Base-by-base conservation (phyloP, 1,284 basidiomycete species). In the Ceratobasidium sp. region DNA sequence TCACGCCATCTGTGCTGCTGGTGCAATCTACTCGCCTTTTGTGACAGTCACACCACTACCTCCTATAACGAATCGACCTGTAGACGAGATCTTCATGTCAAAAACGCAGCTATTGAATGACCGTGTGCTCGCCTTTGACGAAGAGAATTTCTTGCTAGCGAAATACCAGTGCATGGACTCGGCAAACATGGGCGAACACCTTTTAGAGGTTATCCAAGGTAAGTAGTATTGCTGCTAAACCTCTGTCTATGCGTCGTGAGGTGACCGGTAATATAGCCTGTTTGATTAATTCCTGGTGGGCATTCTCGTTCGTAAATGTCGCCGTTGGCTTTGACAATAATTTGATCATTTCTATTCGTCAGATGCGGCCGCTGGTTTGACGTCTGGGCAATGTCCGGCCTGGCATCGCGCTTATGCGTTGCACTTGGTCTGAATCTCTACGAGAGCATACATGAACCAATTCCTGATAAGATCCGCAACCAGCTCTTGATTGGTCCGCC, bases 331-430 rank as follows among this genome's bases (percentile, higher is more conserved):
- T 4, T 46, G 15, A 50, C n/a, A 48, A 52, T 17, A 7, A n/a
- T 52, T 28, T 42, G 20, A 44, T 33, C 15, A 23, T 28, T 23
- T 52, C 3, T 33, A 15, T 44, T 50, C 33, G 7, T 12, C 40
- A 74, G 71, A 28, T 62, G 46, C 46, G 71, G 57, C 10, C 71
- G 71, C 4, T 74, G 71, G 71, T 52, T 74, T 54, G 71, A 74
- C n/a, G 26, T 64, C 7, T 74, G 71, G 71, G 7, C 20, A 17
- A 48, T 40, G 28, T 62, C 26, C 28, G 65, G 46, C 20, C 46
- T 38, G 5, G 71, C 71, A 20, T 64, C 65, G 59, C 52, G 61
- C 44, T 4, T 74, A 9, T 74, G 59, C 23, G 54, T 52, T 15
- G 48, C 48, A 12, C 71, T 74, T 2, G 71, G 71, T 42, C 40